Percentiles rank a stretch among this genome's conserved stretches.
These are phyloP conservation scores for Rhodotorula diobovata DNA, from an alignment of 768 basidiomycete genomes.

Conservation along the genomic window DNA sequence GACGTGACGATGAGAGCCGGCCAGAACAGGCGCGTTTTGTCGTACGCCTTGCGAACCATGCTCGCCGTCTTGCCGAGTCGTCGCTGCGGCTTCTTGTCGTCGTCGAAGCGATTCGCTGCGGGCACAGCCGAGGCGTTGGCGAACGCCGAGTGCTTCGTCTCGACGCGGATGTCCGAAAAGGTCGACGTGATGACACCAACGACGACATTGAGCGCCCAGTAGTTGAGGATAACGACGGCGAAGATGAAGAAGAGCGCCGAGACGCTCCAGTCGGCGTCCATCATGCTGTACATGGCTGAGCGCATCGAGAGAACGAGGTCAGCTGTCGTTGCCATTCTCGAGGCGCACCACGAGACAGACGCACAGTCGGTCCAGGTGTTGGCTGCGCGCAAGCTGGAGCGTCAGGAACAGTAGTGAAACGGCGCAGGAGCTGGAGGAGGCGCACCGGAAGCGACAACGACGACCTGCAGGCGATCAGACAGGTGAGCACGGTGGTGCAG, in stretches of 20 bases:
- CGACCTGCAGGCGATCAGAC: no score
- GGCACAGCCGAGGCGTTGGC: slow-evolving; percentile 57
- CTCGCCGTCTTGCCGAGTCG: slow-evolving; percentile 5
- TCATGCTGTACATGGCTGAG: slow-evolving; percentile 71
- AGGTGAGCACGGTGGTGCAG: no score
- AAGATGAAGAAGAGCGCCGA: slow-evolving; percentile 82
- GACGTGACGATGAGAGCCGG: slow-evolving; percentile 67
- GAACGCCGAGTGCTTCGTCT: slow-evolving; percentile 87
- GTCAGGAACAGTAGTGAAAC: background rate
- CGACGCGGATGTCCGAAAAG: slow-evolving; percentile 76
- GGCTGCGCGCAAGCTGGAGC: slow-evolving; percentile 22
- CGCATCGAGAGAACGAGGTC: background rate
- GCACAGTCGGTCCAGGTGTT: slow-evolving; percentile 46
- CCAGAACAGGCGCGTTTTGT: slow-evolving; percentile 61
- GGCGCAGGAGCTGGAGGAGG: background rate
- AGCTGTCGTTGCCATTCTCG: background rate
- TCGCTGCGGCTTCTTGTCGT: slow-evolving; percentile 5
- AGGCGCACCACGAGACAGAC: background rate
- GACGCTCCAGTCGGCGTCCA: slow-evolving; percentile 84
- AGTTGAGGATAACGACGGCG: slow-evolving; percentile 79
- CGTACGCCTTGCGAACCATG: slow-evolving; percentile 17
- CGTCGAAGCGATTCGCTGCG: slow-evolving; percentile 1
- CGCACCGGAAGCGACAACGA: slow-evolving; percentile 75
- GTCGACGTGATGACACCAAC: slow-evolving; percentile 48
- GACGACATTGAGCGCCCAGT: slow-evolving; percentile 49